Conservation (phyloP, 129 eudicot species). For the Helianthus tuberosus region DNA sequence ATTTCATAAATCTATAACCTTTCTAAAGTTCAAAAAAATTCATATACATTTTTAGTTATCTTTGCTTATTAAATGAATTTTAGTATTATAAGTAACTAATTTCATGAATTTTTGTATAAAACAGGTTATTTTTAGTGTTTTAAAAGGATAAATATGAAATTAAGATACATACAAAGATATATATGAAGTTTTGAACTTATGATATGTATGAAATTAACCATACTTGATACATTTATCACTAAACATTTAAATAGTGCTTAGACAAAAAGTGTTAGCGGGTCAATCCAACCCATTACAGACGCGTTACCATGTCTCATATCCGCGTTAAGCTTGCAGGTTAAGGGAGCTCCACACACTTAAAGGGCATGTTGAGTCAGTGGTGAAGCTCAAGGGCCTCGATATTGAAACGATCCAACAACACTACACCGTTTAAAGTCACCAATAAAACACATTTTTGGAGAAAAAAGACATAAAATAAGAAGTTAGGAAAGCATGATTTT, state of each 20-base stretch:
- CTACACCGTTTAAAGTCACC: constrained; percentile 35
- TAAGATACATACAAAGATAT: too few species aligned
- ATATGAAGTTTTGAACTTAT: too few species aligned
- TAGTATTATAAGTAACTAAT: background rate
- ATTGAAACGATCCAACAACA: constrained; percentile 49
- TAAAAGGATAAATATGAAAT: background rate
- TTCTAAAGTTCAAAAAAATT: too few species aligned
- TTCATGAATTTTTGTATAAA: background rate
- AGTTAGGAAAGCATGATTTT: constrained; percentile 41
- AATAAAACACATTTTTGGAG: constrained; percentile 20
- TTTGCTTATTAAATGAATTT: too few species aligned
- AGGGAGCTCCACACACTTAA: constrained; percentile 56
- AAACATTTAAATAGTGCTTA: background rate
- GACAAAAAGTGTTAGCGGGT: constrained; percentile 2
- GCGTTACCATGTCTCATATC: background rate
- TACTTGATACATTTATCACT: background rate
- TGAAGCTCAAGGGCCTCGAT: constrained; percentile 52
- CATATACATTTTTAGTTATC: too few species aligned
- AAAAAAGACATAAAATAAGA: constrained; percentile 22
- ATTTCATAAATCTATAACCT: too few species aligned
- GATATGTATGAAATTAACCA: background rate
- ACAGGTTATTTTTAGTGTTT: background rate
- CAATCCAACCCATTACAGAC: background rate
- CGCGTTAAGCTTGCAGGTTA: constrained; percentile 23
- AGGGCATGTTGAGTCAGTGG: constrained; percentile 55